Conservation (phyloP, 306 rosid genomes). For the Neltuma alba region DNA sequence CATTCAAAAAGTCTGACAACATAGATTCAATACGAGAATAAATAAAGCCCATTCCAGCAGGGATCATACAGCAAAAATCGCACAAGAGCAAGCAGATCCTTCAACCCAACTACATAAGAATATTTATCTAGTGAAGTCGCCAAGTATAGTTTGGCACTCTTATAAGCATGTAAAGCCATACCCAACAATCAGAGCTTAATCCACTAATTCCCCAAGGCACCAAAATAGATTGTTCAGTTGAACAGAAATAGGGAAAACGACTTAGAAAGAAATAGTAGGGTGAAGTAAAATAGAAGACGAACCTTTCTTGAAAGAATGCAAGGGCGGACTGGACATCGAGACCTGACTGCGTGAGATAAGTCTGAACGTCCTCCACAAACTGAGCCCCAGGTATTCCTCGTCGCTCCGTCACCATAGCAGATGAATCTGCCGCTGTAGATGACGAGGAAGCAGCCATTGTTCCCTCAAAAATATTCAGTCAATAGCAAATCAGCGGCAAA, state of each 20-base stretch:
- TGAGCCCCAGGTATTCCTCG: slow-evolving; percentile 97
- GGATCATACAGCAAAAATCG: background rate
- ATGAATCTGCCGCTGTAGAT: slow-evolving; percentile 36
- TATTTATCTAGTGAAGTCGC: background rate
- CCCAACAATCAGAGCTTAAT: background rate
- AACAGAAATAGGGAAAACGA: background rate
- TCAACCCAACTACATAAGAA: background rate
- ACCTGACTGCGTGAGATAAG: slow-evolving; percentile 67
- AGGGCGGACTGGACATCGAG: slow-evolving; percentile 83
- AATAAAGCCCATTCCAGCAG: background rate
- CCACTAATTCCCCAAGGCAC: background rate
- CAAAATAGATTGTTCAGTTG: background rate
- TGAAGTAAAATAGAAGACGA: slow-evolving; percentile 37
- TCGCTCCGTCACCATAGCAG: slow-evolving; percentile 58
- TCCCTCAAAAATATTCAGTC: background rate
- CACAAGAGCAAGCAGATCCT: slow-evolving; percentile 18
- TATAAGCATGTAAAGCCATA: background rate
- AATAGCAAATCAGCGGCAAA: background rate
- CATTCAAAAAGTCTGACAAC: background rate
- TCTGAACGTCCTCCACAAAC: slow-evolving; percentile 89
- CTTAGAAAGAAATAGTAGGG: background rate
- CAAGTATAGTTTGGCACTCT: background rate
- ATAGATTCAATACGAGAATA: background rate
- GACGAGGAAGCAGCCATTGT: slow-evolving; percentile 64
- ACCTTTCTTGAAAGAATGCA: slow-evolving; percentile 95